These are phyloP conservation scores for Teunomyces barrocoloradensis DNA, from an alignment of 805 yeast genomes.

Conservation along the genomic window DNA sequence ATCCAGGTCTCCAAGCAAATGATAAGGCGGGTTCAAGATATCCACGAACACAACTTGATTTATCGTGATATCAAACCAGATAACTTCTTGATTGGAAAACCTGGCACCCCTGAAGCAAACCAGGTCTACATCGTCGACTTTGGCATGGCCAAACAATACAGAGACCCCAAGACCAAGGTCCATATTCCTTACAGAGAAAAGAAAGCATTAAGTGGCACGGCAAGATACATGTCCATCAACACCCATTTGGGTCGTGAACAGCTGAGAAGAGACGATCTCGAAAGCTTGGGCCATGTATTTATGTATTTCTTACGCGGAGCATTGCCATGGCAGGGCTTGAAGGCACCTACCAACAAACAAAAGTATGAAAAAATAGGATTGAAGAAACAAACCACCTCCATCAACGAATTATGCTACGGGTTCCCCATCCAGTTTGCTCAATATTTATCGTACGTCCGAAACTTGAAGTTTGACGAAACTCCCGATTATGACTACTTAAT, in stretches of 20 bases:
- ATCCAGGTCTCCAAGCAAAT: slow-evolving; percentile 94
- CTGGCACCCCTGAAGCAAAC: slow-evolving; percentile 79
- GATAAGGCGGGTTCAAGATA: slow-evolving; percentile 80
- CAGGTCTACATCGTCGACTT: slow-evolving; percentile 89
- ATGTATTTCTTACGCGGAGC: slow-evolving; percentile 93
- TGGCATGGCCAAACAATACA: slow-evolving; percentile 97
- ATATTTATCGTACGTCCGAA: slow-evolving; percentile 84
- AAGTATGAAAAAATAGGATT: slow-evolving; percentile 97
- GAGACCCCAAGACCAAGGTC: slow-evolving; percentile 93
- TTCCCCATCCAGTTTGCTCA: slow-evolving; percentile 91
- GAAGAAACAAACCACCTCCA: slow-evolving; percentile 86
- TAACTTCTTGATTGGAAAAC: slow-evolving; percentile 90
- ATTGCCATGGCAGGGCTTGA: slow-evolving; percentile 98
- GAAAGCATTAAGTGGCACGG: slow-evolving; percentile 94
- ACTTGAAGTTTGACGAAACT: slow-evolving; percentile 85
- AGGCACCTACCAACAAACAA: slow-evolving; percentile 96
- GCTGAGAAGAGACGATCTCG: slow-evolving; percentile 93
- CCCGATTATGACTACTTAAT: slow-evolving; percentile 92
- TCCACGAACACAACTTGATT: slow-evolving; percentile 87
- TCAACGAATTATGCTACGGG: slow-evolving; percentile 82
- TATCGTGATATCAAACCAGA: slow-evolving; percentile 98
- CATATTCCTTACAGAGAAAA: slow-evolving; percentile 97
- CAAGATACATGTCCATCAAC: slow-evolving; percentile 97
- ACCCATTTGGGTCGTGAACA: slow-evolving; percentile 98
- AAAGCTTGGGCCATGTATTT: slow-evolving; percentile 94